A percentile compares a stretch with the other conserved stretches of the same genome.
Conservation (phyloP, 495 filamentous ascomycete species). For the Penicillium antarcticum region DNA sequence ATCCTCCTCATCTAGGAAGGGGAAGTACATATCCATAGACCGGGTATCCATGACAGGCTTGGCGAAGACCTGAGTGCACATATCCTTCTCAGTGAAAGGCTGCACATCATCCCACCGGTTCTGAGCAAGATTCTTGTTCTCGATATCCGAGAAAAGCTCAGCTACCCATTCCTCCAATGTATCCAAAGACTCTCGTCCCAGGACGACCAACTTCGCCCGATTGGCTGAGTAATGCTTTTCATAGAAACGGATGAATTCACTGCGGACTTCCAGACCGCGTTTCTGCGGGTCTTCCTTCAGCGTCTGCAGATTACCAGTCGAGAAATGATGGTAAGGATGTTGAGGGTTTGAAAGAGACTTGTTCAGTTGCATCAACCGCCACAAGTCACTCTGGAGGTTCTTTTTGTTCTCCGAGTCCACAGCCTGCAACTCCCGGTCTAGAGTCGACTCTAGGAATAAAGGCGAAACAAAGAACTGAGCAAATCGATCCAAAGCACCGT, state of each 20-base stretch:
- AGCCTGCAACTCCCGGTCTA: conserved; percentile 87
- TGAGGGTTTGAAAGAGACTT: conserved; percentile 86
- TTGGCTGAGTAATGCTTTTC: conserved; percentile 92
- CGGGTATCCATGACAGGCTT: conserved; percentile 95
- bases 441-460: conserved; percentile 81
- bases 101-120: conserved; percentile 77
- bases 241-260: conserved; percentile 94
- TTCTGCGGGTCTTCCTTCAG: conserved; percentile 80
- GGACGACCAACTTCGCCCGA: conserved; percentile 88
- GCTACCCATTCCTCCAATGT: conserved; percentile 83
- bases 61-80: conserved; percentile 81
- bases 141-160: conserved; percentile 78
- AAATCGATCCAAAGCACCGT: conserved; percentile 91
- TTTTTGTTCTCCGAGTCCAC: conserved; percentile 99
- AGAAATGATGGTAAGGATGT: conserved; percentile 95
- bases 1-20: conserved; percentile 83
- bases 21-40: conserved; percentile 81
- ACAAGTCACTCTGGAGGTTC: conserved; percentile 92
- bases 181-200: conserved; percentile 87
- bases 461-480: conserved; percentile 96
- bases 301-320: conserved; percentile 88
- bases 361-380: conserved; percentile 88
- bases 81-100: conserved; percentile 63
- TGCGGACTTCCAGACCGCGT: conserved; percentile 80
- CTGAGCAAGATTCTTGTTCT: conserved; percentile 79